A percentile compares a stretch with the other conserved stretches of the same genome.
These are phyloP conservation scores for Stachybotrys chartarum DNA, from an alignment of 2,329 filamentous ascomycete genomes.

Conservation along the genomic window DNA sequence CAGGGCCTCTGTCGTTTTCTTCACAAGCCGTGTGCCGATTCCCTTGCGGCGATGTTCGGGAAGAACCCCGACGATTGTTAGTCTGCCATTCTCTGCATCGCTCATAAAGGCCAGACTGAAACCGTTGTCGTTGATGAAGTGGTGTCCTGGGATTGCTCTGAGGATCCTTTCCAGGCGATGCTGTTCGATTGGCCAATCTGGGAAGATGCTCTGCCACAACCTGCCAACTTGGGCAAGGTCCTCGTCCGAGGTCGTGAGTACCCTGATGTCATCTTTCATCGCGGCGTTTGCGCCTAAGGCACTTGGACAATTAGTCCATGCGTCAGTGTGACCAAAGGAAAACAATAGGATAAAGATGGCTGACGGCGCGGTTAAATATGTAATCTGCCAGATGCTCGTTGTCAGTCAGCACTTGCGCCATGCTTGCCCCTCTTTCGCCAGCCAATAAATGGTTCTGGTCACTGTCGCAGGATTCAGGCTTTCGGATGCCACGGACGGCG, in stretches of 20 bases:
- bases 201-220: slow-evolving; percentile 13
- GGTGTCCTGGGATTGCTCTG: background rate
- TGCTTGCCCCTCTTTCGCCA: no score
- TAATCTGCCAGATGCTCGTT: no score
- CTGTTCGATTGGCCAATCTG: slow-evolving; percentile 10
- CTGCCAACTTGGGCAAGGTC: slow-evolving; percentile 10
- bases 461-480: no score
- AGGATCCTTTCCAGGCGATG: slow-evolving; percentile 6
- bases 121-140: slow-evolving; percentile 3
- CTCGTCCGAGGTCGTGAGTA: slow-evolving; percentile 6
- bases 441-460: no score
- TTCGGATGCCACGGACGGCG: no score
- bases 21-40: slow-evolving; percentile 9
- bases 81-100: slow-evolving; percentile 1
- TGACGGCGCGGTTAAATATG: no score
- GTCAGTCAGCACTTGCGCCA: no score
- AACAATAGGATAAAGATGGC: no score
- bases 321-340: no score
- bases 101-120: slow-evolving; percentile 10
- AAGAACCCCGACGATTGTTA: slow-evolving; percentile 12
- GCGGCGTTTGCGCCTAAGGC: no score
- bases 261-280: slow-evolving; percentile 4
- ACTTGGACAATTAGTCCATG: no score
- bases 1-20: slow-evolving; percentile 2
- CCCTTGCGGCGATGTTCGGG: slow-evolving; percentile 10